Evolutionary conservation across 2,329 filamentous ascomycete species (phyloP), one percentile per base, ranked within the genome.

Genomic region (Hirsutella minnesotensis): DNA sequence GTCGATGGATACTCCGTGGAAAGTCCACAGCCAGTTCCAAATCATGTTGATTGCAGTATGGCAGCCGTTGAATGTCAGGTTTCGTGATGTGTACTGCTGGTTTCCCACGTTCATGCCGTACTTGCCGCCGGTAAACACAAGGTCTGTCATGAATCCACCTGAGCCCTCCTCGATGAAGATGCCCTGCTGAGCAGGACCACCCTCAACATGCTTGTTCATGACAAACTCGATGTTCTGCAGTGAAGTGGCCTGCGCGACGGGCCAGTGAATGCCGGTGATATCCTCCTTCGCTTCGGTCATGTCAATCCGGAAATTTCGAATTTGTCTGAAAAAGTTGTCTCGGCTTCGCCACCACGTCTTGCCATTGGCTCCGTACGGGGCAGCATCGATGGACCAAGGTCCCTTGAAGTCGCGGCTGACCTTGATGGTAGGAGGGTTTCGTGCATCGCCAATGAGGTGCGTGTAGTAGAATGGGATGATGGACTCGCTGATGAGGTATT

Each of bases 401-500:
- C 15, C 10, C 2, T 21, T 22, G 13, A 43, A 34, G 15, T 19
- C 19, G 27, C 12, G 9, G 18, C 19, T 13, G 20, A 27, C 41
- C 27, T 43, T 88, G 62, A 95, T 70, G 0, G 81, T 81, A 0
- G 90, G 88, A 12, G 81, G 63, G 48, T 75, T 69, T 53, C 75
- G 58, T 39, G 82, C 79, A 66, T 96, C 88, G 44, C 90, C 90
- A 29, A 95, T 72, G 47, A 96, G 77, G 61, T 95, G 88, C 5
- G 90, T 94, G 69, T 95, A 95, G 72, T 96, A 96, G 63, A 82
- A 83, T 60, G 88, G 83, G 40, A 88, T 66, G 50, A 96, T 77
- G 16, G 90, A 86, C 54, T 70, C 73, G 57, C 79, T 86, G 52
- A 96, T 80, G 16, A 83, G 56, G 58, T 95, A 96, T 42, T 79